Conservation (phyloP, 192 early-diverging fungal species). For the Phlyctochytrium planicorne region DNA sequence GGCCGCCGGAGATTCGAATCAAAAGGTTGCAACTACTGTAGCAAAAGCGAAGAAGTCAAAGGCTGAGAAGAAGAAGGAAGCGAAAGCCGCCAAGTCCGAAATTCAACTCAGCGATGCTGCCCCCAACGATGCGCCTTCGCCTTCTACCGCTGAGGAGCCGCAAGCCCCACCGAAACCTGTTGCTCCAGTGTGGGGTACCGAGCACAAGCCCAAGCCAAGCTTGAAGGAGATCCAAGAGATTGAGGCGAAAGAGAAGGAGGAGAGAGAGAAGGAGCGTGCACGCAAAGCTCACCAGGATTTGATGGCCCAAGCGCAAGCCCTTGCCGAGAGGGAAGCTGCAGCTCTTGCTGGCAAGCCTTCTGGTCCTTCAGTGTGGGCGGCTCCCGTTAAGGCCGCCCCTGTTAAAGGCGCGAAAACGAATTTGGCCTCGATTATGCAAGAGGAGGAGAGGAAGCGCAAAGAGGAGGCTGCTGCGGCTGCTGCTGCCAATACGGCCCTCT, state of each 20-base stretch:
- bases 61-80: conserved; percentile 21
- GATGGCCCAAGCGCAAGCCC: conserved; percentile 37
- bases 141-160: background rate
- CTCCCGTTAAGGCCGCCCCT: conserved; percentile 15
- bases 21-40: background rate
- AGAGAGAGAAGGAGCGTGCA: conserved; percentile 32
- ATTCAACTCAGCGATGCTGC: background rate
- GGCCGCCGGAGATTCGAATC: background rate
- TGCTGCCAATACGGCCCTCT: conserved; percentile 10
- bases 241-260: conserved; percentile 33
- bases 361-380: conserved; percentile 19
- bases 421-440: conserved; percentile 51
- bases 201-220: conserved; percentile 34
- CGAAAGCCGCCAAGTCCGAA: conserved; percentile 10
- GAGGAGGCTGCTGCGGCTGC: conserved; percentile 28
- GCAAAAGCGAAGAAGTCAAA: conserved; percentile 26
- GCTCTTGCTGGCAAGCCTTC: conserved; percentile 17
- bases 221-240: conserved; percentile 55
- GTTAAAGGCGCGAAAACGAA: conserved; percentile 29
- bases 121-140: background rate
- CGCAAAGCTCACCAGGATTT: conserved; percentile 35
- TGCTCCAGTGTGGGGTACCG: conserved; percentile 15
- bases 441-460: conserved; percentile 42
- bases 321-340: conserved; percentile 37
- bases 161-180: conserved; percentile 5